Percentiles rank a stretch among this genome's conserved stretches.
These are phyloP conservation scores for Candida loeiensis DNA, from an alignment of 805 yeast genomes.

Conservation along the genomic window DNA sequence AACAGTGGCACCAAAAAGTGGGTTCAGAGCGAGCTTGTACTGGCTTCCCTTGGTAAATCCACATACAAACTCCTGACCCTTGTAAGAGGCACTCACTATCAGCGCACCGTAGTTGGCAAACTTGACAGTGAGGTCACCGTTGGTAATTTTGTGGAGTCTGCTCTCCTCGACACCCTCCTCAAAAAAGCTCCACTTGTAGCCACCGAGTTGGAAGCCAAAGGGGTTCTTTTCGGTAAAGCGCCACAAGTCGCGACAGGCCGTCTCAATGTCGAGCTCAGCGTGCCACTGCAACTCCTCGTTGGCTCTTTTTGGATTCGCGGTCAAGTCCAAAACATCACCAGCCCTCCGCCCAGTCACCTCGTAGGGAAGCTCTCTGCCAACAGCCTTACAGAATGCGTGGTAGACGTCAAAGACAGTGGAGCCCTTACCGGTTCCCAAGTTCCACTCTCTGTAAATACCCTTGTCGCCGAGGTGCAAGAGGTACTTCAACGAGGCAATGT, in stretches of 20 bases:
- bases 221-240: constrained; percentile 72
- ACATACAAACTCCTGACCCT: constrained; percentile 37
- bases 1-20: constrained; percentile 60
- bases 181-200: constrained; percentile 33
- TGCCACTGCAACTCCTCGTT: constrained; percentile 58
- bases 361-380: constrained; percentile 57
- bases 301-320: constrained; percentile 70
- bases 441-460: constrained; percentile 74
- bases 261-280: constrained; percentile 51
- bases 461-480: constrained; percentile 8
- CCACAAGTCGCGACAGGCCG: constrained; percentile 74
- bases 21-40: constrained; percentile 34
- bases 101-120: constrained; percentile 52
- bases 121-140: constrained; percentile 35
- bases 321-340: constrained; percentile 74
- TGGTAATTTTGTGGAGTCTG: constrained; percentile 35
- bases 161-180: constrained; percentile 21
- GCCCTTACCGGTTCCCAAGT: constrained; percentile 48
- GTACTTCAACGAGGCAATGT: constrained; percentile 61
- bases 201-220: constrained; percentile 45
- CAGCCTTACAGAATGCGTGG: constrained; percentile 60
- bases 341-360: constrained; percentile 64
- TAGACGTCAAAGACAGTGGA: constrained; percentile 67
- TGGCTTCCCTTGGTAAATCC: constrained; percentile 35
- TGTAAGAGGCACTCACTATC: constrained; percentile 39